A percentile compares a stretch with the other conserved stretches of the same genome.
phyloP scores from a whole-genome alignment of 129 eudicot genomes.

The Tagetes patula region DNA sequence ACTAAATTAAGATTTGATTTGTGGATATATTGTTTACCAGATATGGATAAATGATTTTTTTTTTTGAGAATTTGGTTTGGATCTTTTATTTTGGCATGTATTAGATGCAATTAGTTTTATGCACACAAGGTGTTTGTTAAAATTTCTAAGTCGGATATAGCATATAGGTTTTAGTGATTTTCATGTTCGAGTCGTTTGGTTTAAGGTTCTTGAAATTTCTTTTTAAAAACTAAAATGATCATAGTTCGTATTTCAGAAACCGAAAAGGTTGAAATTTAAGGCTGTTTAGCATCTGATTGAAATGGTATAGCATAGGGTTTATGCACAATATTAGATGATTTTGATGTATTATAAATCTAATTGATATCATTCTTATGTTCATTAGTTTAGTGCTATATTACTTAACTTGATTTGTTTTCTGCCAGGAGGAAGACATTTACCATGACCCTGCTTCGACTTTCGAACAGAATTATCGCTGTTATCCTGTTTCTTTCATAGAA shows the following conservation, averaged over 20 bases:
- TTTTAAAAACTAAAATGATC: not conserved
- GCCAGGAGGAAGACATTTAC: slow-evolving; percentile 42
- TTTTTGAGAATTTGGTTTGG: slow-evolving; percentile 24
- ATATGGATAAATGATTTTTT: not conserved
- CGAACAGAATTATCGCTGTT: slow-evolving; percentile 65
- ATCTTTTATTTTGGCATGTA: not conserved
- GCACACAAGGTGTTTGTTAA: slow-evolving; percentile 36
- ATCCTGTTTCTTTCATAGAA: slow-evolving; percentile 67
- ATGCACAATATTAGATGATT: not conserved
- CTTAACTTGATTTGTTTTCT: slow-evolving; percentile 26
- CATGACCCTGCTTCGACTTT: slow-evolving; percentile 39
- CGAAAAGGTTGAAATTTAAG: not conserved
- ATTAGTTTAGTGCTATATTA: not conserved
- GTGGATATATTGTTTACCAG: slow-evolving; percentile 1
- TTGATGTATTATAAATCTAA: slow-evolving; percentile 1
- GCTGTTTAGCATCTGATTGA: not conserved
- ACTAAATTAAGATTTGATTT: not conserved
- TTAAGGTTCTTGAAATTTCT: not conserved
- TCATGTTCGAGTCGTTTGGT: not conserved
- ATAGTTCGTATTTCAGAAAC: not conserved
- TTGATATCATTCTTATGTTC: not conserved
- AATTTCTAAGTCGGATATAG: slow-evolving; percentile 21
- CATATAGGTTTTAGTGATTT: not conserved
- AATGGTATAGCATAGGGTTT: not conserved
- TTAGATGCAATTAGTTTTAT: slow-evolving; percentile 15